Base-by-base conservation (phyloP, 2,329 filamentous ascomycete species). In the Botrytis cinerea region DNA sequence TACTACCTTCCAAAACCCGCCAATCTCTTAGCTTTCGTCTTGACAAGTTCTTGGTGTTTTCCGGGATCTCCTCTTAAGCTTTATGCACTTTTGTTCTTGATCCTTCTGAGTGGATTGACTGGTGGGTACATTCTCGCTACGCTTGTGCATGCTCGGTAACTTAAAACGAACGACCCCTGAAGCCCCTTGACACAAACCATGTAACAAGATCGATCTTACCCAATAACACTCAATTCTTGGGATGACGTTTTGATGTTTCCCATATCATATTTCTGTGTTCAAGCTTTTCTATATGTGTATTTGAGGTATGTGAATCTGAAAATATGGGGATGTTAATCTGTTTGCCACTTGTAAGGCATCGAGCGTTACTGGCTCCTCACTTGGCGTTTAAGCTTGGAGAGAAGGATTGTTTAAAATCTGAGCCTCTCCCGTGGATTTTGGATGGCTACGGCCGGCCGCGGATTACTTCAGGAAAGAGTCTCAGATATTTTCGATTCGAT, bases 151-250 rank as follows among this genome's bases (percentile, higher is more conserved):
- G 40, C 60, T 61, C 46, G 18, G 66, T 57, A 72, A 72, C 62
- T 60, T 46, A 60, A 72, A 72, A 61, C 71, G 62, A 72, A 69
- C 51, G 28, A 71, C 69, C 59, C 57, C 69, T 71, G 32, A 54
- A 40, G 45, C 51, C 28, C 71, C 63, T 72, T 72, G 71, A 72
- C 63, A 68, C 71, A 72, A 38, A 22, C 61, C 28, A 38, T 60
- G 71, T 72, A 72, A 67, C 71, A 69, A 51, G 32, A 16, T 16
- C 28, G 54, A 38, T 57, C 8, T 60, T 7, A 43, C 20, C 60
- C 61, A 68, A 54, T 40, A 54, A 40, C 22, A 57, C 3, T 20
- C 48, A 25, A 32, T 43, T 66, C 25, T 59, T 57, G n/a, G n/a
- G 48, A 57, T 68, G 35, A 45, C 18, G 35, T 69, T 69, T 69